These are phyloP conservation scores for Penicillium alfredii DNA, from an alignment of 495 filamentous ascomycete genomes.

Conservation along the genomic window DNA sequence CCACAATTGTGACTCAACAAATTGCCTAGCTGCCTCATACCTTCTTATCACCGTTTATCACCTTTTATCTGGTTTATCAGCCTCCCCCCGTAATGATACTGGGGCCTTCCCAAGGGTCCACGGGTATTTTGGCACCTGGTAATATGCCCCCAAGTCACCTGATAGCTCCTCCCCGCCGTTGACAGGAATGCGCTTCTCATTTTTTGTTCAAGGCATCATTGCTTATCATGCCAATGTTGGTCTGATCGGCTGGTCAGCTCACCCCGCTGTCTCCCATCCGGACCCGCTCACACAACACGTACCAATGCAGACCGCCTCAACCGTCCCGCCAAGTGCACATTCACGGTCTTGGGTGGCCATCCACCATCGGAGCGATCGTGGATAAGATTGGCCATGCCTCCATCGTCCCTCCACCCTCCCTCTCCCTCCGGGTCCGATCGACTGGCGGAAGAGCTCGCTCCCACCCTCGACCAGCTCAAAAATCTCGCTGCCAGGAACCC, in stretches of 20 bases:
- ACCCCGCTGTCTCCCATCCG: constrained; percentile 13
- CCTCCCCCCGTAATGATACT: no score
- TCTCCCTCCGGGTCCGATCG: constrained; percentile 57
- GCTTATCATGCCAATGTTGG: neutral
- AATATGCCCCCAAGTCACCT: constrained; percentile 18
- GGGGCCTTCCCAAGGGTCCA: neutral
- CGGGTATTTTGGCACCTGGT: constrained; percentile 1
- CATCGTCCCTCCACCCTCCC: constrained; percentile 47
- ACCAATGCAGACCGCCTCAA: constrained; percentile 41
- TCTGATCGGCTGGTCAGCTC: no score
- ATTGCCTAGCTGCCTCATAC: neutral
- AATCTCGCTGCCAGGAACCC: constrained; percentile 18
- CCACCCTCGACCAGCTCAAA: constrained; percentile 50
- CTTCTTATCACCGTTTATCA: neutral
- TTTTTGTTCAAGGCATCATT: no score
- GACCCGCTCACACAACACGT: constrained; percentile 21
- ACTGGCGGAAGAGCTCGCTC: constrained; percentile 54
- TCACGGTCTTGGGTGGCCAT: constrained; percentile 39
- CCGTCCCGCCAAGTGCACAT: constrained; percentile 27
- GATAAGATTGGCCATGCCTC: constrained; percentile 37
- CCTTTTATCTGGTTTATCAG: no score
- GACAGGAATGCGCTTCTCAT: no score
- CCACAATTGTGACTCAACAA: neutral
- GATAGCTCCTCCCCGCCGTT: constrained; percentile 16
- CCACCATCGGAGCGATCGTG: constrained; percentile 34